These are phyloP conservation scores for Houttuynia cordata DNA, from an alignment of 164 flowering plant species.

Conservation along the genomic window DNA sequence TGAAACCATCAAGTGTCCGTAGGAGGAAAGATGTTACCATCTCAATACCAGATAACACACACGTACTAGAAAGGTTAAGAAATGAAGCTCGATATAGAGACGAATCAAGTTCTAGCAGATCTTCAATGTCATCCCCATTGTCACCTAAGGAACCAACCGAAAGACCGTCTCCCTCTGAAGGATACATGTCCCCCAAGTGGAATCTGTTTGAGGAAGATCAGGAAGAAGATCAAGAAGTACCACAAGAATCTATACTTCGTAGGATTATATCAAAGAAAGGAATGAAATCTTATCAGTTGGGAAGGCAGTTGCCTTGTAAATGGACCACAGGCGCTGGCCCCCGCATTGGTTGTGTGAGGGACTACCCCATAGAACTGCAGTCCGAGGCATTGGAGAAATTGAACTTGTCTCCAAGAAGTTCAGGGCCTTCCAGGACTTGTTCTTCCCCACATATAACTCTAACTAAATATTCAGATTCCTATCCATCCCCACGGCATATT, in stretches of 20 bases:
- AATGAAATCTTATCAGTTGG: conserved; percentile 46
- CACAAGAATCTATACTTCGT: conserved; percentile 38
- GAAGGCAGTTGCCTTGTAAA: conserved; percentile 59
- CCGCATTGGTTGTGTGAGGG: conserved; percentile 70
- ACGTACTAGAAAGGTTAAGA: too few species aligned
- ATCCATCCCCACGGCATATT: neutral
- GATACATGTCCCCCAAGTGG: conserved; percentile 9
- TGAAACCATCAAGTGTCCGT: too few species aligned
- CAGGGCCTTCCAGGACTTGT: conserved; percentile 9
- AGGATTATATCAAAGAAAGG: conserved; percentile 60
- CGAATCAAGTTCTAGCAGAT: neutral
- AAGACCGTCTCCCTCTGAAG: conserved; percentile 8
- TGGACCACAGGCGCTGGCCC: conserved; percentile 91
- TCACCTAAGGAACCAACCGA: too few species aligned
- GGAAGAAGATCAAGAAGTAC: conserved; percentile 22
- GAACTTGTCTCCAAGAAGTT: conserved; percentile 61
- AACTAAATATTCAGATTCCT: neutral
- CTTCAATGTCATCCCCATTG: neutral
- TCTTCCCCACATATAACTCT: conserved; percentile 8
- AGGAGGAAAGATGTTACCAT: too few species aligned
- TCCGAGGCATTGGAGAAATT: conserved; percentile 55
- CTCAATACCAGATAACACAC: too few species aligned
- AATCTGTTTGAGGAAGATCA: conserved; percentile 15
- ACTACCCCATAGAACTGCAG: conserved; percentile 66
- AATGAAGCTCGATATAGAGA: too few species aligned